Evolutionary conservation across 106 monocot genomes (phyloP).

Genomic region (Allium fistulosum): DNA sequence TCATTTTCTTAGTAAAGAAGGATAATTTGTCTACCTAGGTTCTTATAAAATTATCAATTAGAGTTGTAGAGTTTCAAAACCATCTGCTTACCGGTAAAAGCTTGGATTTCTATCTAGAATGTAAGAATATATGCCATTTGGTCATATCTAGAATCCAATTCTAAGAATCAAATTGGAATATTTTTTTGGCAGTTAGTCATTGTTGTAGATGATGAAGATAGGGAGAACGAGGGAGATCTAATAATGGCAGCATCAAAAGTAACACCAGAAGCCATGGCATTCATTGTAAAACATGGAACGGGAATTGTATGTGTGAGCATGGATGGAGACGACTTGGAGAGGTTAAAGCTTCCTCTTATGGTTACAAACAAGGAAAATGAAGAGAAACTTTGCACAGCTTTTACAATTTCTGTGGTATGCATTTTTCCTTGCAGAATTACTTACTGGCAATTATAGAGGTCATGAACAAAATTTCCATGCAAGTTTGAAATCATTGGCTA

Average conservation of each 20-base stretch:
- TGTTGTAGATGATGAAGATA: conserved; percentile 88
- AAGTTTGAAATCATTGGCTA: no score
- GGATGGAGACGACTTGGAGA: conserved; percentile 86
- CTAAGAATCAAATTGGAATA: no score
- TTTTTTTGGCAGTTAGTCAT: conserved; percentile 65
- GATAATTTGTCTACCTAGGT: no score
- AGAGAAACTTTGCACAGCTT: conserved; percentile 74
- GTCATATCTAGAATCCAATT: no score
- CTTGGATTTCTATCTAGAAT: no score
- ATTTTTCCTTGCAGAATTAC: neutral
- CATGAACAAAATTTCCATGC: no score
- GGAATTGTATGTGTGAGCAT: conserved; percentile 99
- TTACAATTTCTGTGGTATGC: conserved; percentile 87
- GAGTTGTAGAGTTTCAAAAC: no score
- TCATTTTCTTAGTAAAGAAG: no score
- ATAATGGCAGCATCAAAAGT: conserved; percentile 91
- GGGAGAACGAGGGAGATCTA: conserved; percentile 96
- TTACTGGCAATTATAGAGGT: neutral
- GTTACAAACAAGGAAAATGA: conserved; percentile 72
- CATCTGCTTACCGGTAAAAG: no score
- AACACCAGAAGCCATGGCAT: conserved; percentile 83
- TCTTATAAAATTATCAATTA: no score
- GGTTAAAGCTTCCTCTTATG: conserved; percentile 74
- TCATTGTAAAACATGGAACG: conserved; percentile 78
- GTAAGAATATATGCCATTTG: no score